These are phyloP conservation scores for Heracleum sosnowskyi DNA, from an alignment of 129 eudicot species.

Conservation along the genomic window DNA sequence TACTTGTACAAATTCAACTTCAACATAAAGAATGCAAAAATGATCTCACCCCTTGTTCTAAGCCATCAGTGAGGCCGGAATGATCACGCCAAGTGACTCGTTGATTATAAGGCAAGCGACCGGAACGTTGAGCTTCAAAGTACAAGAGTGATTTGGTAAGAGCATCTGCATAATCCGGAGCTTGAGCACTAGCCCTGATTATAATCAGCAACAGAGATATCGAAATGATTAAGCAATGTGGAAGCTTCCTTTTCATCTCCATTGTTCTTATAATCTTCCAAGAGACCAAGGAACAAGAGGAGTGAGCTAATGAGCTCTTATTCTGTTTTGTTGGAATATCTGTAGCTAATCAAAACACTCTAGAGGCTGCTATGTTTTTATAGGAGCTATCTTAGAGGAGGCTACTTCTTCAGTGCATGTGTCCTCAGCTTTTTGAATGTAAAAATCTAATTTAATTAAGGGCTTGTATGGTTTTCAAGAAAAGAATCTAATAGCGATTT, in stretches of 20 bases:
- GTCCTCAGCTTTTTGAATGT: neutral
- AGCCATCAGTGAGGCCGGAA: conserved; percentile 85
- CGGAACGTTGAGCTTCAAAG: conserved; percentile 95
- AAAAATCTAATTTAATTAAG: neutral
- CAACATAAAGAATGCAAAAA: neutral
- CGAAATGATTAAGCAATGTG: conserved; percentile 4
- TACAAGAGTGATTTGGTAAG: conserved; percentile 64
- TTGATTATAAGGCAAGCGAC: conserved; percentile 82
- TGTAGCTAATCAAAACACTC: neutral
- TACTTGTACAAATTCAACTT: neutral
- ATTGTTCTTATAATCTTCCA: neutral
- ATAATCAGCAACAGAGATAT: conserved; percentile 21
- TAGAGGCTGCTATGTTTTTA: neutral
- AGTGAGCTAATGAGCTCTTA: neutral
- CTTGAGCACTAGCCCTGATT: neutral
- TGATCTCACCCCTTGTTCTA: conserved; percentile 62
- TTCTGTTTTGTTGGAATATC: neutral
- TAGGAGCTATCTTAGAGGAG: neutral
- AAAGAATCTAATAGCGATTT: too few relatives aligned
- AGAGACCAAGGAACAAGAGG: neutral
- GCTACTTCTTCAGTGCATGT: neutral
- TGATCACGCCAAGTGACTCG: conserved; percentile 83
- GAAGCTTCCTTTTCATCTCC: conserved; percentile 4
- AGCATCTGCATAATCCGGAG: conserved; percentile 62
- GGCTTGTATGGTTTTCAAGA: neutral